A percentile compares a stretch with the other conserved stretches of the same genome.
Evolutionary conservation across 805 yeast genomes (phyloP).

Genomic region (Metschnikowia colocasiae): DNA sequence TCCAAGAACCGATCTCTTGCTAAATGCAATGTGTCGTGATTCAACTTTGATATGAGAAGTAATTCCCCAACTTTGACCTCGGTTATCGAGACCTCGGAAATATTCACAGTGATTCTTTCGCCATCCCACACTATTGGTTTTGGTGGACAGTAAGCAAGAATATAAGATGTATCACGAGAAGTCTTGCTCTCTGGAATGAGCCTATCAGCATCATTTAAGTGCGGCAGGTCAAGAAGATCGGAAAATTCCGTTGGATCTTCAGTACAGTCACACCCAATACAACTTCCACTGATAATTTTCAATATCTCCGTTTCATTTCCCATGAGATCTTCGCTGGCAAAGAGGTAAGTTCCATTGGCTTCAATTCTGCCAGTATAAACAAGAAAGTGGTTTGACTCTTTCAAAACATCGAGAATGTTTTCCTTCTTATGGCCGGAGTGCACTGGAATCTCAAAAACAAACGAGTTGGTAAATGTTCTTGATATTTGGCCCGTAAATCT

Average conservation of each 20-base stretch:
- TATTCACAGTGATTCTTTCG: slow-evolving; percentile 53
- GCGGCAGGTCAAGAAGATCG: slow-evolving; percentile 17
- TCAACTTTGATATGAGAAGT: slow-evolving; percentile 63
- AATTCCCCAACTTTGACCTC: slow-evolving; percentile 67
- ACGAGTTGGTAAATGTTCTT: slow-evolving; percentile 70
- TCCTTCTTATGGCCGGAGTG: slow-evolving; percentile 44
- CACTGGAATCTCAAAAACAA: slow-evolving; percentile 50
- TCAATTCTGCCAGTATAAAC: slow-evolving; percentile 72
- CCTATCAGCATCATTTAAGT: slow-evolving; percentile 5
- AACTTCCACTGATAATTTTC: slow-evolving; percentile 38
- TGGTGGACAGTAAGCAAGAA: slow-evolving; percentile 69
- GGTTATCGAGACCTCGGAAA: slow-evolving; percentile 45
- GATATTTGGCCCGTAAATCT: slow-evolving; percentile 70
- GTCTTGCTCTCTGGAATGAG: slow-evolving; percentile 6
- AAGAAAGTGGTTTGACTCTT: slow-evolving; percentile 67
- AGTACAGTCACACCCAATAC: slow-evolving; percentile 34
- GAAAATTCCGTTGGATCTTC: slow-evolving; percentile 26
- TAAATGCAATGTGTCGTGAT: slow-evolving; percentile 44
- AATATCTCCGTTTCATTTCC: slow-evolving; percentile 39
- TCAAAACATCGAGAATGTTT: slow-evolving; percentile 53
- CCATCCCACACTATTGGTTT: slow-evolving; percentile 94
- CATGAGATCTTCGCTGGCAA: slow-evolving; percentile 63
- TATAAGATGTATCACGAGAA: slow-evolving; percentile 48
- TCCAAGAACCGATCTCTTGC: slow-evolving; percentile 57
- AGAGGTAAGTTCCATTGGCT: slow-evolving; percentile 69